Evolutionary conservation across 2,329 filamentous ascomycete species (phyloP).

Genomic region (Aspergillus fijiensis): DNA sequence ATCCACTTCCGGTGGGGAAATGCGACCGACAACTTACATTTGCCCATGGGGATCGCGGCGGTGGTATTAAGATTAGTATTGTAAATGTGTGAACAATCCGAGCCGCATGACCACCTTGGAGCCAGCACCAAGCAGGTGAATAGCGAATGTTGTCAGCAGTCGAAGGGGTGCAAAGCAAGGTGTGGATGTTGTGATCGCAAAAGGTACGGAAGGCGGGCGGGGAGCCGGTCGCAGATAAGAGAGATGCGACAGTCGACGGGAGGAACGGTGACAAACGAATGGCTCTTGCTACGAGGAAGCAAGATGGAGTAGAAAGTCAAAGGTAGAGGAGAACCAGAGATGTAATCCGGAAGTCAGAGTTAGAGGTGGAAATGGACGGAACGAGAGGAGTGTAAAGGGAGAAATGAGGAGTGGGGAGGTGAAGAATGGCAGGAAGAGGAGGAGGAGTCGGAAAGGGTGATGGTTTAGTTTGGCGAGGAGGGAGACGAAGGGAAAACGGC

Average conservation of each 20-base stretch:
- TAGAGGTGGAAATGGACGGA: slow-evolving; percentile 1
- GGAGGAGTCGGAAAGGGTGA: neutral
- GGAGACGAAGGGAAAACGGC: neutral
- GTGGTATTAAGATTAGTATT: slow-evolving; percentile 8
- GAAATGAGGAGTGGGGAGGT: slow-evolving; percentile 7
- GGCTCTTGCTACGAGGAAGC: slow-evolving; percentile 13
- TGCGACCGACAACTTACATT: slow-evolving; percentile 34
- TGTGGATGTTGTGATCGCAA: neutral
- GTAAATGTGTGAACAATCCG: slow-evolving; percentile 17
- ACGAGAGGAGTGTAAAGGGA: slow-evolving; percentile 4
- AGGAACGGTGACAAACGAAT: slow-evolving; percentile 14
- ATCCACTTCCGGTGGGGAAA: neutral
- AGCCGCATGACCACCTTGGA: slow-evolving; percentile 31
- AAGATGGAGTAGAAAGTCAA: slow-evolving; percentile 13
- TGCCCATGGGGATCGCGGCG: slow-evolving; percentile 40
- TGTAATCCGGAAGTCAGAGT: neutral
- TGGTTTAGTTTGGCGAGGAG: no score
- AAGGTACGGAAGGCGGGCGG: neutral
- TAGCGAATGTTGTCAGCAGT: neutral
- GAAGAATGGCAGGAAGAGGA: slow-evolving; percentile 1
- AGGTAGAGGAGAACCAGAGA: neutral
- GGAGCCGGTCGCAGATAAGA: neutral
- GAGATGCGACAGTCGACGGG: neutral
- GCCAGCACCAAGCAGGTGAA: slow-evolving; percentile 11
- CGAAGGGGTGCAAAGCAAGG: neutral